These are phyloP conservation scores for Astragalus glycyphyllos DNA, from an alignment of 306 rosid genomes.

Conservation along the genomic window DNA sequence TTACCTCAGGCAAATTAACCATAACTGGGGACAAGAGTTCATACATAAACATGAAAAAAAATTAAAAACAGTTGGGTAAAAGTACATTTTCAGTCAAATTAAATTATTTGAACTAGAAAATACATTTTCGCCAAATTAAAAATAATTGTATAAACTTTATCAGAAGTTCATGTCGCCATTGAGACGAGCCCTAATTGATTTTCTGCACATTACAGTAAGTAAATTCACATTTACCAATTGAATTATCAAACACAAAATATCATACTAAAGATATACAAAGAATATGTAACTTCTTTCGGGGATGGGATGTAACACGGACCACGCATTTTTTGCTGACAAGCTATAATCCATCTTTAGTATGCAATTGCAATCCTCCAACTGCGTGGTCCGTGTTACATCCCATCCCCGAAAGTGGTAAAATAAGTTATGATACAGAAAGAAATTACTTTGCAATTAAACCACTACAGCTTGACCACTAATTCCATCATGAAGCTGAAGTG, in stretches of 20 bases:
- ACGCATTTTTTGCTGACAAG: constrained; percentile 34
- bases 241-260: constrained; percentile 53
- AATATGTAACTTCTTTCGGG: constrained; percentile 44
- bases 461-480: constrained; percentile 73
- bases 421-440: constrained; percentile 32
- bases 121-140: no score
- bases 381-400: no score
- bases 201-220: constrained; percentile 43
- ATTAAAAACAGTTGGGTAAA: not conserved
- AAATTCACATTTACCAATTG: constrained; percentile 43
- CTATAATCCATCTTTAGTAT: constrained; percentile 42
- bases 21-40: not conserved
- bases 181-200: constrained; percentile 29
- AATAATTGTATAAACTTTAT: constrained; percentile 24
- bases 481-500: constrained; percentile 86
- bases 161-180: constrained; percentile 28
- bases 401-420: constrained; percentile 42
- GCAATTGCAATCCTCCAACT: constrained; percentile 39
- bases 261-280: constrained; percentile 57
- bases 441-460: constrained; percentile 58
- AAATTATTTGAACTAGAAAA: constrained; percentile 15
- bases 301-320: constrained; percentile 23
- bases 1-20: not conserved
- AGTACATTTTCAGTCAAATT: constrained; percentile 16
- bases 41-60: not conserved